Conservation (phyloP, 768 basidiomycete species). For the Termitomyces sp. region DNA sequence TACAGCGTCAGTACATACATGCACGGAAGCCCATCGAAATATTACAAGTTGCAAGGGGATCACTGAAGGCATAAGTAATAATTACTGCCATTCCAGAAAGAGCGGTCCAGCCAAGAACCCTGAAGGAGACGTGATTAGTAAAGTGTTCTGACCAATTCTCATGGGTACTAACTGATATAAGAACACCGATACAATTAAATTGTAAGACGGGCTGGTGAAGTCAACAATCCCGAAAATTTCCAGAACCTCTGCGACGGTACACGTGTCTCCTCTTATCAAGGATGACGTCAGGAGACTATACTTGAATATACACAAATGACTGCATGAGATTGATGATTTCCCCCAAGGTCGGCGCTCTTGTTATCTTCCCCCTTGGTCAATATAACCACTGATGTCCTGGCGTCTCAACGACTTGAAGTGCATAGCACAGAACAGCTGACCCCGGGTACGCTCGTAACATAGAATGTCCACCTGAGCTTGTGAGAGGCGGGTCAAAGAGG, state of each 20-base stretch:
- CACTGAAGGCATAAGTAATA: slow-evolving; percentile 59
- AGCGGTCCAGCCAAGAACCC: slow-evolving; percentile 76
- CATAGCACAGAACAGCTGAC: slow-evolving; percentile 65
- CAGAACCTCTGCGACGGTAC: slow-evolving; percentile 72
- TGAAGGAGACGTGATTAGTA: slow-evolving; percentile 20
- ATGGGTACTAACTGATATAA: slow-evolving; percentile 56
- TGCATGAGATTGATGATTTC: slow-evolving; percentile 77
- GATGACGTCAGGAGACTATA: slow-evolving; percentile 3
- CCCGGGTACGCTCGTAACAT: slow-evolving; percentile 69
- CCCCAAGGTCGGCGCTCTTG: slow-evolving; percentile 55
- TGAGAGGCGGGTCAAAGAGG: slow-evolving; percentile 60
- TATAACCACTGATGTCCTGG: slow-evolving; percentile 51
- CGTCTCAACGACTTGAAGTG: slow-evolving; percentile 68
- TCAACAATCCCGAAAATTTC: slow-evolving; percentile 65
- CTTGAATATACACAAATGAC: slow-evolving; percentile 26
- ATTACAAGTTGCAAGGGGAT: slow-evolving; percentile 64
- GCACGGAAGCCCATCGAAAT: slow-evolving; percentile 43
- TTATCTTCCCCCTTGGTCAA: slow-evolving; percentile 33
- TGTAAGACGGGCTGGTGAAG: slow-evolving; percentile 57
- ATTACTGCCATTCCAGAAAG: slow-evolving; percentile 69
- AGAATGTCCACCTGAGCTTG: slow-evolving; percentile 66
- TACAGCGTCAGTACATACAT: background rate
- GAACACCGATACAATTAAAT: slow-evolving; percentile 68
- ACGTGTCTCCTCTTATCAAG: slow-evolving; percentile 57
- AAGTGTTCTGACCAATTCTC: background rate